phyloP scores from a whole-genome alignment of 1,139 yeast species.

The Taphrina populina region DNA sequence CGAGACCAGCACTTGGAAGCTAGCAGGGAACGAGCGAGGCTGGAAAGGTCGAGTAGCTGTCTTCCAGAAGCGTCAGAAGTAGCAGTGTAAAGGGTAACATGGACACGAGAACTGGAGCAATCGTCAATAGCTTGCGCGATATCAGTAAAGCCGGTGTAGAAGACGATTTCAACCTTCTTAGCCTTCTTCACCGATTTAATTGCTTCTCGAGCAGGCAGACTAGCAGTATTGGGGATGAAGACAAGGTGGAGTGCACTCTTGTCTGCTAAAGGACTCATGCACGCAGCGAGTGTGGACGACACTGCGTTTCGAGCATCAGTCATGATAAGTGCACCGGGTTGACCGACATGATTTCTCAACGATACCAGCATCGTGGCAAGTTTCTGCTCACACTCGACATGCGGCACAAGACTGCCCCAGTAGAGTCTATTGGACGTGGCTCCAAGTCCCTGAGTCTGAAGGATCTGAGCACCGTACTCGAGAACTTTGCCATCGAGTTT shows the following conservation, averaged over 20 bases:
- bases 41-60: not conserved
- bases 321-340: conserved; percentile 14
- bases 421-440: conserved; percentile 21
- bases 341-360: conserved; percentile 1
- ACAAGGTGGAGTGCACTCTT: conserved; percentile 21
- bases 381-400: conserved; percentile 17
- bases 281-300: conserved; percentile 27
- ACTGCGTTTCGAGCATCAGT: conserved; percentile 29
- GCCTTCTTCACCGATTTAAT: conserved; percentile 25
- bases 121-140: not conserved
- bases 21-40: not conserved
- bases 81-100: conserved; percentile 19
- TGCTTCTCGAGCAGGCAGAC: conserved; percentile 11
- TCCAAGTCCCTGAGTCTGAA: conserved; percentile 20
- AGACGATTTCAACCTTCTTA: not conserved
- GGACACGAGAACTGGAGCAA: not conserved
- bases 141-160: not conserved
- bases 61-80: not conserved
- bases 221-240: conserved; percentile 11
- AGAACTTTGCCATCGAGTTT: conserved; percentile 1
- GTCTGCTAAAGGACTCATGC: conserved; percentile 16
- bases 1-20: not conserved
- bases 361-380: conserved; percentile 7
- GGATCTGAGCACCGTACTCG: conserved; percentile 17
- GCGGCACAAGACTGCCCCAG: conserved; percentile 29